phyloP scores from a whole-genome alignment of 2,329 filamentous ascomycete species.

The Zymoseptoria ardabiliae region DNA sequence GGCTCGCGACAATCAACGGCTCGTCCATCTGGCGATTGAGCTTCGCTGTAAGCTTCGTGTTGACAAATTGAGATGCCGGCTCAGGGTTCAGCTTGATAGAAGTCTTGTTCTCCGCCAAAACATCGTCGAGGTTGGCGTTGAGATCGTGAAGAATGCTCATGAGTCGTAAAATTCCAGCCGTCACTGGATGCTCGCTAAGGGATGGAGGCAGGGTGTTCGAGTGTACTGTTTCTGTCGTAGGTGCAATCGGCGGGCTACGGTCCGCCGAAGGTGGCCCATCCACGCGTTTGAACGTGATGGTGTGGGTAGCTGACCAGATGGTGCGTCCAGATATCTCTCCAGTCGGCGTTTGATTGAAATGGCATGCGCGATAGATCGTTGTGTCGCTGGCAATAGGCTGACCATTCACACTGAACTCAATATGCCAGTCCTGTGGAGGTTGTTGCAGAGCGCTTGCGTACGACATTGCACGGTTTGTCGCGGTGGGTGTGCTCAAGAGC shows the following conservation, averaged over 20 bases:
- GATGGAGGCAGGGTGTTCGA: constrained; percentile 65
- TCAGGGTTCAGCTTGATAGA: constrained; percentile 66
- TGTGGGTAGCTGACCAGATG: constrained; percentile 84
- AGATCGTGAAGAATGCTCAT: constrained; percentile 87
- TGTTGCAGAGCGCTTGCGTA: constrained; percentile 79
- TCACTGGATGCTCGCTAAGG: constrained; percentile 73
- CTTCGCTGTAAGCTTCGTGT: constrained; percentile 96
- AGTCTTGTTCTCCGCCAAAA: constrained; percentile 70
- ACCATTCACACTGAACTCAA: constrained; percentile 83
- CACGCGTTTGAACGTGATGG: constrained; percentile 85
- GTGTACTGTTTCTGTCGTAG: constrained; percentile 43
- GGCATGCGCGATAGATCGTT: constrained; percentile 90
- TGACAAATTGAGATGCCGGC: constrained; percentile 89
- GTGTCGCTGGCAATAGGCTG: constrained; percentile 83
- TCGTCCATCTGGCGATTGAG: constrained; percentile 95
- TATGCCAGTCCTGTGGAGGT: constrained; percentile 88
- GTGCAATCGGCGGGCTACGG: constrained; percentile 49
- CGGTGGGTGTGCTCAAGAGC: constrained; percentile 40
- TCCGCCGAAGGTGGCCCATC: constrained; percentile 73
- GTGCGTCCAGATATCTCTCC: constrained; percentile 59
- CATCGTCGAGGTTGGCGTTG: constrained; percentile 88
- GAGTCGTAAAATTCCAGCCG: constrained; percentile 77
- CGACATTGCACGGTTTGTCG: constrained; percentile 56
- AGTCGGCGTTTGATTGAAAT: constrained; percentile 55
- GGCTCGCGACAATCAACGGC: constrained; percentile 92